These are phyloP conservation scores for Pleoardoris graminearum DNA, from an alignment of 2,329 filamentous ascomycete genomes.

Conservation along the genomic window DNA sequence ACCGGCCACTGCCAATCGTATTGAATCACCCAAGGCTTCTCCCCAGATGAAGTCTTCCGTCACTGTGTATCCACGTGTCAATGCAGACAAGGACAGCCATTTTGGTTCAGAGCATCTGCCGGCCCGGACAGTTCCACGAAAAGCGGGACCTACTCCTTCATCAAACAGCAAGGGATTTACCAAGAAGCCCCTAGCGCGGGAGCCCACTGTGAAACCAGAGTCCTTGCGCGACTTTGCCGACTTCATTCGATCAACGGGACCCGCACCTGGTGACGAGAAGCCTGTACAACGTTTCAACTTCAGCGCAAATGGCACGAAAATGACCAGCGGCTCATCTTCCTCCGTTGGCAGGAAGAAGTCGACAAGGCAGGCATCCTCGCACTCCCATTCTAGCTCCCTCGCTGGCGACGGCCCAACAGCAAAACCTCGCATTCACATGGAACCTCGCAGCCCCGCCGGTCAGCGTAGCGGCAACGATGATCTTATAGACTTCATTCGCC, in stretches of 20 bases:
- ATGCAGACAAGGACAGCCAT: constrained; percentile 31
- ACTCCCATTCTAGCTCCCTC: constrained; percentile 19
- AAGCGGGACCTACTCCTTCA: constrained; percentile 28
- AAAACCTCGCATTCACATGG: constrained; percentile 39
- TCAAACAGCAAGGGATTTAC: constrained; percentile 31
- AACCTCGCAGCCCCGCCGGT: constrained; percentile 68
- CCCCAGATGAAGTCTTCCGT: constrained; percentile 27
- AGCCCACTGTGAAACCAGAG: constrained; percentile 71
- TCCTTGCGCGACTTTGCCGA: constrained; percentile 83
- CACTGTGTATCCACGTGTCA: constrained; percentile 38
- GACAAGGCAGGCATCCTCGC: constrained; percentile 18
- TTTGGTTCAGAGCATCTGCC: constrained; percentile 35
- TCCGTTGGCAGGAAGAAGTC: constrained; percentile 36
- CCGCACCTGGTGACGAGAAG: constrained; percentile 35
- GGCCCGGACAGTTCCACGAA: constrained; percentile 25
- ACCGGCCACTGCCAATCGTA: constrained; percentile 22
- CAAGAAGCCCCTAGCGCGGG: constrained; percentile 60
- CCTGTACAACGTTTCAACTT: constrained; percentile 42
- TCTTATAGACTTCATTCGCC: constrained; percentile 91
- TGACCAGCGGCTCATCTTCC: constrained; percentile 26
- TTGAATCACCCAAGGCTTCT: constrained; percentile 21
- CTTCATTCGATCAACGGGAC: constrained; percentile 86
- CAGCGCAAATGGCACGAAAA: constrained; percentile 20
- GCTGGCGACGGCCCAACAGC: constrained; percentile 28
- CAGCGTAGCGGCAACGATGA: constrained; percentile 74